Percentiles rank a stretch among this genome's conserved stretches.
These are phyloP conservation scores for Mortierella sp. DNA, from an alignment of 371 early-diverging fungal genomes.

Conservation along the genomic window DNA sequence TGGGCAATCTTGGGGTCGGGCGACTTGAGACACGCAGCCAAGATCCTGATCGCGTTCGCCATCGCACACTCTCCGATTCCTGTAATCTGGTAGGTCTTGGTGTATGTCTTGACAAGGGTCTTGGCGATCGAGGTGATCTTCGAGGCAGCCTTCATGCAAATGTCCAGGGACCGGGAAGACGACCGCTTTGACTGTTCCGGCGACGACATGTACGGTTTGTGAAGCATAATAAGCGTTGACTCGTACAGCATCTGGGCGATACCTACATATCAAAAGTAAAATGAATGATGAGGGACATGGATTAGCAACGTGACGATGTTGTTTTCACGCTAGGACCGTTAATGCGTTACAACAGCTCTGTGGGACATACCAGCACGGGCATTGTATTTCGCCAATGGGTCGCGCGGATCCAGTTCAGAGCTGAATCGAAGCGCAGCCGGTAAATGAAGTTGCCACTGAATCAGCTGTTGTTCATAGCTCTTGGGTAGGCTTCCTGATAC, in stretches of 20 bases:
- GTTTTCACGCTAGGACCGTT: too few species aligned
- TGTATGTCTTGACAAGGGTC: slow-evolving; percentile 12
- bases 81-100: slow-evolving; percentile 21
- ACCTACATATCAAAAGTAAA: background rate
- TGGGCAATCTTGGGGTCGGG: slow-evolving; percentile 1
- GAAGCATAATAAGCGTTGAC: slow-evolving; percentile 26
- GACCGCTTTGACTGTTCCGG: slow-evolving; percentile 12
- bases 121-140: slow-evolving; percentile 24
- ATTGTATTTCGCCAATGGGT: slow-evolving; percentile 12
- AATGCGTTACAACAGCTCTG: too few species aligned
- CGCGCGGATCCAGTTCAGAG: slow-evolving; percentile 18
- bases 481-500: slow-evolving; percentile 29
- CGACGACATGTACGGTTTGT: slow-evolving; percentile 22
- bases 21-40: slow-evolving; percentile 28
- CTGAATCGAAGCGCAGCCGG: slow-evolving; percentile 21
- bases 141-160: slow-evolving; percentile 22
- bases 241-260: slow-evolving; percentile 31
- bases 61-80: slow-evolving; percentile 17
- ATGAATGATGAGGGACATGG: background rate
- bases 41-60: slow-evolving; percentile 22
- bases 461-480: slow-evolving; percentile 29
- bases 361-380: slow-evolving; percentile 36
- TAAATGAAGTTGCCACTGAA: slow-evolving; percentile 33
- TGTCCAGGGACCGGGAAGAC: slow-evolving; percentile 18
- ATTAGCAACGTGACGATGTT: background rate